These are phyloP conservation scores for Penicillium robsamsonii DNA, from an alignment of 495 filamentous ascomycete species.

Conservation along the genomic window DNA sequence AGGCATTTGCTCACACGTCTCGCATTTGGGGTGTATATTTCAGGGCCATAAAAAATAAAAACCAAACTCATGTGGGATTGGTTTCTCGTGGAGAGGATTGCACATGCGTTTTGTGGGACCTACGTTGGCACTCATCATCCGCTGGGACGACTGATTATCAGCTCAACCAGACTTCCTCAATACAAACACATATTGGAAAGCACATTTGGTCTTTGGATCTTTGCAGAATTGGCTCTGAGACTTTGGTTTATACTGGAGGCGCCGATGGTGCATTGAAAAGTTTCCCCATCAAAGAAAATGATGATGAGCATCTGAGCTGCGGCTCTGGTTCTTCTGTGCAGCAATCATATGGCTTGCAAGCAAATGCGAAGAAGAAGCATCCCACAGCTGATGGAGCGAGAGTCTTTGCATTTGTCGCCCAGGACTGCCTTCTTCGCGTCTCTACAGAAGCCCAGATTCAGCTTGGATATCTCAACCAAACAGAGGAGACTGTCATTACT, in stretches of 20 bases:
- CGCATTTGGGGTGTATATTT: constrained; percentile 87
- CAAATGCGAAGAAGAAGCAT: constrained; percentile 14
- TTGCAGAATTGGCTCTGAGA: constrained; percentile 20
- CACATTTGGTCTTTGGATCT: constrained; percentile 82
- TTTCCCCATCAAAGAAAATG: constrained; percentile 21
- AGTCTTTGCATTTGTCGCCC: constrained; percentile 62
- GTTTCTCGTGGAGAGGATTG: constrained; percentile 81
- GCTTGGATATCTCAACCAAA: constrained; percentile 36
- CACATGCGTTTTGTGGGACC: constrained; percentile 66
- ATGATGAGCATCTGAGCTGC: background rate
- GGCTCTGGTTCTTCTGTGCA: background rate
- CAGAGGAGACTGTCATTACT: constrained; percentile 16
- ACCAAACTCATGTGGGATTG: constrained; percentile 39
- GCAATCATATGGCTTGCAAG: background rate
- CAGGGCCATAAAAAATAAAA: constrained; percentile 29
- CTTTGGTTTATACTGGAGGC: constrained; percentile 74
- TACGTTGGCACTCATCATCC: constrained; percentile 38
- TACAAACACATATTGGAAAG: constrained; percentile 73
- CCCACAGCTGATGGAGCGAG: constrained; percentile 53
- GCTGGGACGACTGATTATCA: constrained; percentile 27
- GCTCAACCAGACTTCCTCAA: constrained; percentile 52
- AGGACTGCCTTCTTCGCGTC: constrained; percentile 54
- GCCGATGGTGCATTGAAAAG: constrained; percentile 66
- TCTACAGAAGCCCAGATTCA: constrained; percentile 61
- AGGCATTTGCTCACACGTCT: constrained; percentile 79